phyloP scores from a whole-genome alignment of 768 basidiomycete genomes.

The Agaricus blazei region DNA sequence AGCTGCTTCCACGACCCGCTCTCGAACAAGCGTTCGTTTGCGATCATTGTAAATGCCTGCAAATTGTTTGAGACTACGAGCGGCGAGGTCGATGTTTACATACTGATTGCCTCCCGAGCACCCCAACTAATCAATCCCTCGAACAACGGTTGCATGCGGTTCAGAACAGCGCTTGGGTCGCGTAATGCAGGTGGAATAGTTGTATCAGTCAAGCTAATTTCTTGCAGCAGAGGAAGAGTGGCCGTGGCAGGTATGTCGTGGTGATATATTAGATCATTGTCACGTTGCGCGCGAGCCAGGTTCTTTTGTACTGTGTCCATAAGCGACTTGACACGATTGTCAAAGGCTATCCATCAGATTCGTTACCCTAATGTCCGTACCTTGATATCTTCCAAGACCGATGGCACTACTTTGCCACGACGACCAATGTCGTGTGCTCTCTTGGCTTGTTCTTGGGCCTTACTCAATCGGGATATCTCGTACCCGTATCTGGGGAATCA shows the following conservation, averaged over 20 bases:
- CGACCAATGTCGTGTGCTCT: constrained; percentile 65
- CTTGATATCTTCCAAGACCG: constrained; percentile 76
- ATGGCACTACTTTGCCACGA: constrained; percentile 51
- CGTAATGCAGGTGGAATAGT: constrained; percentile 49
- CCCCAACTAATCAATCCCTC: constrained; percentile 79
- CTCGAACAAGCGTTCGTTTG: constrained; percentile 64
- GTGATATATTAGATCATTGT: constrained; percentile 96
- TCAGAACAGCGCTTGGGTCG: constrained; percentile 53
- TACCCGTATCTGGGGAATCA: constrained; percentile 66
- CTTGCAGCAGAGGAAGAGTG: constrained; percentile 58
- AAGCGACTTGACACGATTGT: constrained; percentile 53
- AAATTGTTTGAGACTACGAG: not conserved
- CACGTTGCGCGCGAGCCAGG: constrained; percentile 69
- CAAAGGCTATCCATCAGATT: not conserved
- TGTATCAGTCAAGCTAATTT: constrained; percentile 61
- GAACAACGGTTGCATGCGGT: constrained; percentile 59
- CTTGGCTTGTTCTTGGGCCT: constrained; percentile 65
- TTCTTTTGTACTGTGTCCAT: constrained; percentile 65
- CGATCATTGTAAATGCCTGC: constrained; percentile 84
- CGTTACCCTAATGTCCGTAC: constrained; percentile 31
- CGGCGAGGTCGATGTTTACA: constrained; percentile 19
- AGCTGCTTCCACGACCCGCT: constrained; percentile 56
- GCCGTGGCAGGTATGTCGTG: constrained; percentile 74
- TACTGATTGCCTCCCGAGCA: constrained; percentile 84
- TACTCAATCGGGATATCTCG: constrained; percentile 73